These are phyloP conservation scores for Jatropha multifida DNA, from an alignment of 441 rosid genomes.

Conservation along the genomic window DNA sequence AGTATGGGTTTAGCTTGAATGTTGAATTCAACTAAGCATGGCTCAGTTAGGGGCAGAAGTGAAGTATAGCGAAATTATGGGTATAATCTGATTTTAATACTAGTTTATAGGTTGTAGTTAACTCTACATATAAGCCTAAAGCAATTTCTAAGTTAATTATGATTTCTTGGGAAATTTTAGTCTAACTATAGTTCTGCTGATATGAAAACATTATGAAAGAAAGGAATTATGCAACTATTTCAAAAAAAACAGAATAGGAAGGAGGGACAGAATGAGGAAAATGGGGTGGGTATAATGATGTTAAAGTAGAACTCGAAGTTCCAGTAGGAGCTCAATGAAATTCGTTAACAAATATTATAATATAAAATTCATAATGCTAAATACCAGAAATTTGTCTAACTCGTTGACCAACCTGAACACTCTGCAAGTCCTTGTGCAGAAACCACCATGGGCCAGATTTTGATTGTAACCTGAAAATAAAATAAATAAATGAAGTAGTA, in stretches of 20 bases:
- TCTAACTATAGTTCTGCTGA: not conserved
- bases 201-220: no score
- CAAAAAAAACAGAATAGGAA: no score
- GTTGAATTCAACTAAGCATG: no score
- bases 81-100: no score
- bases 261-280: no score
- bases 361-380: not conserved
- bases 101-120: no score
- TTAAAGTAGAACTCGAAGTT: not conserved
- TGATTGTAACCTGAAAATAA: constrained; percentile 47
- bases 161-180: not conserved
- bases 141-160: no score
- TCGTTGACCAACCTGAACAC: constrained; percentile 36
- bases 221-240: not conserved
- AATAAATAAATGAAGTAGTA: not conserved
- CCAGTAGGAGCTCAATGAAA: no score
- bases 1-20: no score
- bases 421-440: constrained; percentile 52
- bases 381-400: not conserved
- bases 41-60: no score
- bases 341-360: not conserved
- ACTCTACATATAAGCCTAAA: no score
- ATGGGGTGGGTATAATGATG: not conserved
- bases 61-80: no score
- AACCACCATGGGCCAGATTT: constrained; percentile 93